A percentile compares a stretch with the other conserved stretches of the same genome.
phyloP scores from a whole-genome alignment of 306 rosid species.

The Casuarina equisetifolia region DNA sequence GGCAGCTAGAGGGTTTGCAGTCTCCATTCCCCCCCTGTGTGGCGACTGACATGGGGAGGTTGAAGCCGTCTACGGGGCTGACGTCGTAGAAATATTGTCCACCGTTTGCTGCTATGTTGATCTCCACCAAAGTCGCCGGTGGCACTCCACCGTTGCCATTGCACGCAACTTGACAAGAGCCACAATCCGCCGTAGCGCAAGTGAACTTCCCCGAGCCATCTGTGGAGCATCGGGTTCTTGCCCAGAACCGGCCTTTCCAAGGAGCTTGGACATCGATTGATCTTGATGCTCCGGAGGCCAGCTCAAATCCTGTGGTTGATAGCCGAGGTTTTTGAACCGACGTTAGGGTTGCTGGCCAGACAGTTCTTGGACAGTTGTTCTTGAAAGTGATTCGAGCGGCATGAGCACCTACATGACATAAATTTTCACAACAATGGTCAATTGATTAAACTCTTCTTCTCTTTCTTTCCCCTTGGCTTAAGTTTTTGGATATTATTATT shows the following conservation, averaged over 20 bases:
- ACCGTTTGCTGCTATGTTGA: constrained; percentile 26
- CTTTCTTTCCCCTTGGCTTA: too few relatives aligned
- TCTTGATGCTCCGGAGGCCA: not conserved
- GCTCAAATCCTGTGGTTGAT: constrained; percentile 37
- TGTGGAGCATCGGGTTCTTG: constrained; percentile 34
- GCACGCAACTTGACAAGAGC: constrained; percentile 33
- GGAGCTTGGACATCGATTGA: constrained; percentile 17
- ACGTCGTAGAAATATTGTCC: constrained; percentile 43
- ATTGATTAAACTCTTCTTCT: too few relatives aligned
- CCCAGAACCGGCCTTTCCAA: constrained; percentile 45
- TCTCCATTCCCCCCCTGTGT: too few relatives aligned
- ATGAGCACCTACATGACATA: not conserved
- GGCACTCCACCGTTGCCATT: constrained; percentile 39
- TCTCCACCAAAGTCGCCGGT: constrained; percentile 40
- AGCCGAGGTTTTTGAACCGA: constrained; percentile 25
- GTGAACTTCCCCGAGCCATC: constrained; percentile 24
- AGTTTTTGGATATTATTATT: too few relatives aligned
- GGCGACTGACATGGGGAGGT: too few relatives aligned
- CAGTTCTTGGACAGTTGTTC: constrained; percentile 33
- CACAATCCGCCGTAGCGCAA: constrained; percentile 40
- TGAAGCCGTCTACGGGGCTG: constrained; percentile 2
- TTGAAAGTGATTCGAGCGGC: constrained; percentile 28
- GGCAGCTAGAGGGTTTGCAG: too few relatives aligned
- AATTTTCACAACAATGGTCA: too few relatives aligned
- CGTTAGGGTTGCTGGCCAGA: constrained; percentile 46